Percentiles rank a stretch among this genome's conserved stretches.
phyloP scores from a whole-genome alignment of 2,329 filamentous ascomycete species.

The Aspergillus ochraceoroseus region DNA sequence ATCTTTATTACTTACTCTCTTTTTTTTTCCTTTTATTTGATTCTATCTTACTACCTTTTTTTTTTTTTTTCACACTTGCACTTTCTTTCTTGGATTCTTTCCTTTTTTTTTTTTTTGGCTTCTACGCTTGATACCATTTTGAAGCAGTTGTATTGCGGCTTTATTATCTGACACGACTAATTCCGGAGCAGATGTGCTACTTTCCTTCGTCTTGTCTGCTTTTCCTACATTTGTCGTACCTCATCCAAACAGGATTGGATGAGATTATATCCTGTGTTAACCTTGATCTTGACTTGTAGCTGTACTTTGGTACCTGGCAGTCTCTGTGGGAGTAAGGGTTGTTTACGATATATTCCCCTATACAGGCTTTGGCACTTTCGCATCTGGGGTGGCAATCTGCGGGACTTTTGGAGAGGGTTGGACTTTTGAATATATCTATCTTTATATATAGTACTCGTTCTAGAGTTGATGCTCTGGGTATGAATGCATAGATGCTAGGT shows the following conservation, averaged over 20 bases:
- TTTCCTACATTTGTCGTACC: neutral
- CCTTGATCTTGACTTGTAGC: conserved; percentile 9
- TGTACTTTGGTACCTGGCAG: conserved; percentile 4
- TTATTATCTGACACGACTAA: conserved; percentile 10
- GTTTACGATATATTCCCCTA: conserved; percentile 19
- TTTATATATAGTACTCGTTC: too few relatives aligned
- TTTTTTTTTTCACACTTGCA: neutral
- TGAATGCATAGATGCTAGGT: too few relatives aligned
- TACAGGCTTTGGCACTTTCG: conserved; percentile 12
- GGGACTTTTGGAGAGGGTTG: too few relatives aligned
- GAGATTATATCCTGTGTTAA: conserved; percentile 3
- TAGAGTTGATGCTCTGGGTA: too few relatives aligned
- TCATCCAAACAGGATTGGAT: neutral
- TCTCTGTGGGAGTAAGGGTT: conserved; percentile 6
- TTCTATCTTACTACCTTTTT: conserved; percentile 17
- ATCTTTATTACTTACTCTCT: conserved; percentile 9
- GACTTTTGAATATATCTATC: too few relatives aligned
- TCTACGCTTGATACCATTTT: conserved; percentile 19
- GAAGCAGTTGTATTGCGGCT: conserved; percentile 6
- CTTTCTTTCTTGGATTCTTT: neutral
- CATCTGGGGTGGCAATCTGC: conserved; percentile 6
- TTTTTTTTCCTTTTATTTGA: conserved; percentile 23
- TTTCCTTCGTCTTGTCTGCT: conserved; percentile 4
- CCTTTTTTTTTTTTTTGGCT: conserved; percentile 10
- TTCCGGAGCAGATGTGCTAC: conserved; percentile 13